These are phyloP conservation scores for Saccharomycopsis synnaedendra DNA, from an alignment of 805 yeast genomes.

Conservation along the genomic window DNA sequence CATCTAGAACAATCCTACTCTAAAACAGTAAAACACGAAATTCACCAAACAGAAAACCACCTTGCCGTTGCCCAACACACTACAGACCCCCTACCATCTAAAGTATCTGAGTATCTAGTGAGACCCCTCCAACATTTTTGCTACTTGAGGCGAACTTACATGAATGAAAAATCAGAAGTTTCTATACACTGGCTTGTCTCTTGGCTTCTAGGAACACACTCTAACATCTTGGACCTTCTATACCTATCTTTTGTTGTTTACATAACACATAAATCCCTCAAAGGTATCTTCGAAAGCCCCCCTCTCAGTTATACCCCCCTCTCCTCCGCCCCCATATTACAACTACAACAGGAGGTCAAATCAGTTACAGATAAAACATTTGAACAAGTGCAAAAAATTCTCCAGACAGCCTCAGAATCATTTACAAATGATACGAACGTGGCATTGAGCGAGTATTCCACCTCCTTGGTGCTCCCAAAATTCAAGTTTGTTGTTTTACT, in stretches of 20 bases:
- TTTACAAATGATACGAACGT: too few relatives aligned
- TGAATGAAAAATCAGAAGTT: background rate
- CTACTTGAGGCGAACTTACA: background rate
- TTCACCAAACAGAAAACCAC: background rate
- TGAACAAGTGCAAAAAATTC: too few relatives aligned
- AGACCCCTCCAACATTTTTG: background rate
- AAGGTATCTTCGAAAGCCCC: too few relatives aligned
- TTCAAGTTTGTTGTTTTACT: too few relatives aligned
- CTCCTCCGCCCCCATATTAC: too few relatives aligned
- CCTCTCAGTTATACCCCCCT: too few relatives aligned
- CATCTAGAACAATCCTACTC: background rate
- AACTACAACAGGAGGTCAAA: too few relatives aligned
- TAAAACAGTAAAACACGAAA: background rate
- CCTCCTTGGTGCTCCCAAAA: too few relatives aligned
- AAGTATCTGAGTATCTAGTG: background rate
- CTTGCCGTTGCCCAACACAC: constrained; percentile 1
- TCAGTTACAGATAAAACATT: too few relatives aligned
- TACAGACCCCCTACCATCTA: background rate
- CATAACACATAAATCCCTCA: too few relatives aligned
- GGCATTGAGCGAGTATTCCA: too few relatives aligned
- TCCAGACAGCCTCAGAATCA: too few relatives aligned
- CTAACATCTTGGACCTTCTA: background rate
- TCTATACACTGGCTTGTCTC: background rate
- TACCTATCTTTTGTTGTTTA: background rate
- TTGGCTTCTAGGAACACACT: background rate